Conservation (phyloP, 2,329 filamentous ascomycete species). For the Fusarium devonianum region DNA sequence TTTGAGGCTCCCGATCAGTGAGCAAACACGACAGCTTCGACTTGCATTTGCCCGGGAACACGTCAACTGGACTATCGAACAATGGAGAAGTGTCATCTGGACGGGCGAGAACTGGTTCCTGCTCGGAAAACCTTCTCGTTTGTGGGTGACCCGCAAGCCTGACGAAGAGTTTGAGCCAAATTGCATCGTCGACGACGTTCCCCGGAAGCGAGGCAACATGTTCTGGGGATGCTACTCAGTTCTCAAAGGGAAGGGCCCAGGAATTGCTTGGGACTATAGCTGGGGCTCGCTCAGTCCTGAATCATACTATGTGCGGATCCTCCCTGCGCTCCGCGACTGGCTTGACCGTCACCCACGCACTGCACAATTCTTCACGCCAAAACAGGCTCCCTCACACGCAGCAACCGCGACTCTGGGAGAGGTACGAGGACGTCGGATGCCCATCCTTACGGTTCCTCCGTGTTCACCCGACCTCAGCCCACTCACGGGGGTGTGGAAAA, state of each 20-base stretch:
- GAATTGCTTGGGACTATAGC: slow-evolving; percentile 7
- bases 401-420: slow-evolving; percentile 2
- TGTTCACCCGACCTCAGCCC: slow-evolving; percentile 26
- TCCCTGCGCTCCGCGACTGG: slow-evolving; percentile 9
- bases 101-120: slow-evolving; percentile 8
- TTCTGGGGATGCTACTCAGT: slow-evolving; percentile 20
- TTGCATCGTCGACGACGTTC: slow-evolving; percentile 11
- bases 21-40: slow-evolving; percentile 13
- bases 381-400: slow-evolving; percentile 1
- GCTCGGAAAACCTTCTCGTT: background rate
- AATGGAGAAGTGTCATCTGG: slow-evolving; percentile 26
- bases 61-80: slow-evolving; percentile 19
- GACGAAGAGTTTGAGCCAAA: slow-evolving; percentile 8
- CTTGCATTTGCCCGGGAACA: slow-evolving; percentile 19
- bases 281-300: slow-evolving; percentile 4
- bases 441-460: slow-evolving; percentile 12
- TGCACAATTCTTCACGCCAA: slow-evolving; percentile 6
- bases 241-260: slow-evolving; percentile 11
- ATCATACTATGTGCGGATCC: slow-evolving; percentile 3
- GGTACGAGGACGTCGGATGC: slow-evolving; percentile 4
- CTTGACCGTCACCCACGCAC: background rate
- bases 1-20: slow-evolving; percentile 11
- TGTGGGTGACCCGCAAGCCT: slow-evolving; percentile 22
- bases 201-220: background rate
- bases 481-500: slow-evolving; percentile 9